Evolutionary conservation across 345 rosid genomes (phyloP).

Genomic region (Euphorbia peplus): DNA sequence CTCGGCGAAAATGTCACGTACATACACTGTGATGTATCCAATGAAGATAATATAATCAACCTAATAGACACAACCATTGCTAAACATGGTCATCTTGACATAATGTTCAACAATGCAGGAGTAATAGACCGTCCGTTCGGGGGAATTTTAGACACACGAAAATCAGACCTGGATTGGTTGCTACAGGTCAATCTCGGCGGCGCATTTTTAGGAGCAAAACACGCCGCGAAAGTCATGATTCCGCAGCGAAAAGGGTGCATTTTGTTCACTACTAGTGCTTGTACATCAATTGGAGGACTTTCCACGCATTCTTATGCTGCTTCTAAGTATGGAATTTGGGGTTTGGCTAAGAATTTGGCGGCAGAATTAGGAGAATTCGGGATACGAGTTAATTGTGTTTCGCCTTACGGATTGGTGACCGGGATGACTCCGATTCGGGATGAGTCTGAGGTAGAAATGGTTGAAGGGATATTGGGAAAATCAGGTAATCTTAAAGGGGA

Average conservation of each 20-base stretch:
- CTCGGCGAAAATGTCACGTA: neutral
- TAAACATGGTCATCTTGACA: constrained; percentile 38
- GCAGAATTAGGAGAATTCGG: constrained; percentile 39
- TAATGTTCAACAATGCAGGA: constrained; percentile 45
- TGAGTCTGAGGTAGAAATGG: neutral
- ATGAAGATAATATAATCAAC: constrained; percentile 27
- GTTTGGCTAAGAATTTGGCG: constrained; percentile 33
- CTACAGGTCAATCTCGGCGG: constrained; percentile 33
- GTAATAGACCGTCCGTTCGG: constrained; percentile 15
- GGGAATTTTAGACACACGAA: constrained; percentile 24
- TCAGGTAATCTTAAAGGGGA: constrained; percentile 34
- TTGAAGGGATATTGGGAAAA: neutral
- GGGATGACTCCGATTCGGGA: neutral
- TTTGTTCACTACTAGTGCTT: constrained; percentile 33
- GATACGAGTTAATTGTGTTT: constrained; percentile 41
- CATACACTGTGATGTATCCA: constrained; percentile 34
- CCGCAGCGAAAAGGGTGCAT: constrained; percentile 34
- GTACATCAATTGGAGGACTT: constrained; percentile 33
- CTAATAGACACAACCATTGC: constrained; percentile 31
- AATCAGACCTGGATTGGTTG: constrained; percentile 31
- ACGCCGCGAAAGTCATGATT: constrained; percentile 40
- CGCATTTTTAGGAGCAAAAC: constrained; percentile 40
- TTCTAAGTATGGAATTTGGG: constrained; percentile 31
- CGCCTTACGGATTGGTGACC: constrained; percentile 26
- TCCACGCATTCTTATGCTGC: constrained; percentile 23